Conservation (phyloP, 2,329 filamentous ascomycete species). For the Diaporthe destruens region DNA sequence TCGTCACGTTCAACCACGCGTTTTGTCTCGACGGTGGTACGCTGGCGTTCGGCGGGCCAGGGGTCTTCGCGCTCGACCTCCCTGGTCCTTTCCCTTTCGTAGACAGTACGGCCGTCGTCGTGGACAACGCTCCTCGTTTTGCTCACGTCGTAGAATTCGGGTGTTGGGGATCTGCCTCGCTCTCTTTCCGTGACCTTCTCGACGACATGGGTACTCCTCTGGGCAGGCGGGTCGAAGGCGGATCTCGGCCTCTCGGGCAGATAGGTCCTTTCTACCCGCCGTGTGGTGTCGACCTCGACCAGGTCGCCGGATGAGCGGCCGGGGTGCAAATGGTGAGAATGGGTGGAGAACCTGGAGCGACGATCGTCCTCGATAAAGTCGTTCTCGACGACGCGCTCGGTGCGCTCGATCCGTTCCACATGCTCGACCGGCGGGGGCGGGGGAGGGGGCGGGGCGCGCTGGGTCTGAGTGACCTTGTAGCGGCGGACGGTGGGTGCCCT, state of each 20-base stretch:
- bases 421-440: constrained; percentile 44
- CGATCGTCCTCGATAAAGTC: constrained; percentile 58
- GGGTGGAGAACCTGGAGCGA: constrained; percentile 57
- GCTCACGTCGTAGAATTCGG: constrained; percentile 40
- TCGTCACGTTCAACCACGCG: constrained; percentile 38
- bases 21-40: constrained; percentile 39
- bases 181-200: constrained; percentile 50
- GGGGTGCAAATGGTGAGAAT: constrained; percentile 42
- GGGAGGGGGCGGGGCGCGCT: constrained; percentile 11
- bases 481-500: constrained; percentile 61
- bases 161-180: constrained; percentile 44
- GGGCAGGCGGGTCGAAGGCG: constrained; percentile 57
- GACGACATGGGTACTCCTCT: constrained; percentile 46
- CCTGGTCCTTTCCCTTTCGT: constrained; percentile 44
- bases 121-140: constrained; percentile 38
- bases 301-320: constrained; percentile 57
- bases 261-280: constrained; percentile 55
- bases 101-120: constrained; percentile 46
- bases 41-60: constrained; percentile 36
- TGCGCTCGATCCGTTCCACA: constrained; percentile 56
- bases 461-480: constrained; percentile 62
- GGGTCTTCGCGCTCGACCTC: constrained; percentile 43
- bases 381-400: constrained; percentile 49
- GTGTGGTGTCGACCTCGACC: constrained; percentile 55
- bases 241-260: constrained; percentile 65